Base-by-base conservation (phyloP, 768 basidiomycete species). In the Leccinum incarnatum region DNA sequence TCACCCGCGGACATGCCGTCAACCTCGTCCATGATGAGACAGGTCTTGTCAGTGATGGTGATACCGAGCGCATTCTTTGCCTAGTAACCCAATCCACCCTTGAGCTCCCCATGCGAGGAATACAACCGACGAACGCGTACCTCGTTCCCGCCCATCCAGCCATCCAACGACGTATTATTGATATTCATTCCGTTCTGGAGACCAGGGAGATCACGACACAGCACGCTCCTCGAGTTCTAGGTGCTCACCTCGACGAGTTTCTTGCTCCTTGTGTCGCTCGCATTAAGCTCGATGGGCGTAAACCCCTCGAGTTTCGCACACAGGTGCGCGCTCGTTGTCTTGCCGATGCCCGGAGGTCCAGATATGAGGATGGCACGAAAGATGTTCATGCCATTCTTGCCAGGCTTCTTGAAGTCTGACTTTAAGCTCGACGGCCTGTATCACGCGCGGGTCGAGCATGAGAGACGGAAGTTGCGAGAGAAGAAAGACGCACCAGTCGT, bases 1-100 rank as follows among this genome's bases (percentile, higher is more conserved):
- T 99, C 97, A 17, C 97, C 97, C 3, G 92, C 91, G 5, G 94
- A 96, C 95, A 98, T 99, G 1, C 97, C 97, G 64, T 99, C 97
- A 2, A 98, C 96, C 71, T 99, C 97, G 67, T 99, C 97, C 96
- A 99, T 98, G 70, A 99, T 98, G 48, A 99, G 77, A 63, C 94
- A 93, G 0, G 90, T 84, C 70, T 80, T 84, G 65, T 90, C 83
- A 0, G 90, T 94, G 62, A 98, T 86, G 15, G 77, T 69, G 2
- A 95, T 78, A 2, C 90, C 95, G 2, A 83, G 75, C 1, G 84
- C 82, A 61, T 90, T 92, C 9, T 83, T 85, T 21, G 74, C 74
- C 86, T 83, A 57, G 36, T 21, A 6, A 23, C n/a, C 21, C 3
- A 40, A 14, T 3, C 3, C 37, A 14, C 14, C 9, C 8, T 6